Conservation (phyloP, 768 basidiomycete genomes). For the Mycena vitilis region DNA sequence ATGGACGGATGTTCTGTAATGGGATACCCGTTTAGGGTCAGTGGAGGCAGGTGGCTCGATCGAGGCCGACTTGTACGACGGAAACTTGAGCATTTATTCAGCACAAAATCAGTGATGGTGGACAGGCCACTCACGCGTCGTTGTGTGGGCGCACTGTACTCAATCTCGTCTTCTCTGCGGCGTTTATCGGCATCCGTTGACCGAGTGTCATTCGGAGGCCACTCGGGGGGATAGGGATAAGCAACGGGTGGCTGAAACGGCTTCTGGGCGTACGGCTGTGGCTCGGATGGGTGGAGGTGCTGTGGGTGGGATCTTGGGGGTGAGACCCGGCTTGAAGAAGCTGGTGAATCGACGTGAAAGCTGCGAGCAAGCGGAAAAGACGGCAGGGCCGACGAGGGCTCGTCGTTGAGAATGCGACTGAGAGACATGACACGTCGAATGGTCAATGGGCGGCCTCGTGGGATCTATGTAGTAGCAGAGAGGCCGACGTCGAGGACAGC, state of each 20-base stretch:
- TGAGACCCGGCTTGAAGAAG: constrained; percentile 23
- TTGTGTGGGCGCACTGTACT: constrained; percentile 54
- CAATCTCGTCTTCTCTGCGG: constrained; percentile 61
- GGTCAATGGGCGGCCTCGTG: constrained; percentile 46
- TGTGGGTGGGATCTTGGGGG: constrained; percentile 15
- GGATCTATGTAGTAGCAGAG: constrained; percentile 44
- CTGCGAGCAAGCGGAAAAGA: constrained; percentile 48
- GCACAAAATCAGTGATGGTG: constrained; percentile 9
- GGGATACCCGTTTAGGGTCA: constrained; percentile 41
- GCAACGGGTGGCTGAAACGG: constrained; percentile 16
- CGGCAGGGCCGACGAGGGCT: constrained; percentile 58
- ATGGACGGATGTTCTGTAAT: constrained; percentile 41
- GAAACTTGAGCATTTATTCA: constrained; percentile 17
- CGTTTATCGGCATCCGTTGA: constrained; percentile 23
- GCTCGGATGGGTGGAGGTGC: constrained; percentile 22
- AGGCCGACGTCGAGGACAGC: constrained; percentile 39
- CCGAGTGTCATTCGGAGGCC: constrained; percentile 25
- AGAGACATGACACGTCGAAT: constrained; percentile 69
- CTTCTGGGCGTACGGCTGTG: constrained; percentile 27
- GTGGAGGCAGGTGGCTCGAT: constrained; percentile 32
- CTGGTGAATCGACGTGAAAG: constrained; percentile 39
- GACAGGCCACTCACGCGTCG: constrained; percentile 64
- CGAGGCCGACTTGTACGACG: constrained; percentile 26
- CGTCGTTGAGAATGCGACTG: constrained; percentile 84
- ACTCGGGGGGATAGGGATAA: constrained; percentile 27